A percentile compares a stretch with the other conserved stretches of the same genome.
Conservation (phyloP, 2,329 filamentous ascomycete species). For the Alternaria panax region DNA sequence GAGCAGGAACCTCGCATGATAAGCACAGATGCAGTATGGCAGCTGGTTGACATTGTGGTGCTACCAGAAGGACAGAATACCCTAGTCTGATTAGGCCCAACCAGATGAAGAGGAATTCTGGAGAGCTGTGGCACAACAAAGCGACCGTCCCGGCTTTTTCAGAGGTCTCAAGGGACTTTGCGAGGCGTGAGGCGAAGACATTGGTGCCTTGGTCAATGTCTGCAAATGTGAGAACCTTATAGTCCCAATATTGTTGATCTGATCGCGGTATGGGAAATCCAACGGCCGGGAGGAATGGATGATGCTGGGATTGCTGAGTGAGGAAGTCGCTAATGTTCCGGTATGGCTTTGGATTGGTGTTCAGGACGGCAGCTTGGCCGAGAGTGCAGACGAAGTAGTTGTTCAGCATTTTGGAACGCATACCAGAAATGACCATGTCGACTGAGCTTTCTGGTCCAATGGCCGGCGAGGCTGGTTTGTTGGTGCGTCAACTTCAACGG, state of each 20-base stretch:
- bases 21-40: slow-evolving; percentile 64
- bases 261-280: slow-evolving; percentile 55
- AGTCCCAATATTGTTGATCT: slow-evolving; percentile 31
- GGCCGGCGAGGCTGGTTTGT: background rate
- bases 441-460: background rate
- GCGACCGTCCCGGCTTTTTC: slow-evolving; percentile 53
- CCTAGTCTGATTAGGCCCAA: slow-evolving; percentile 66
- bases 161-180: slow-evolving; percentile 18
- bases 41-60: slow-evolving; percentile 56
- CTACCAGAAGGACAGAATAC: slow-evolving; percentile 63
- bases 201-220: slow-evolving; percentile 47
- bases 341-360: slow-evolving; percentile 47
- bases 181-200: slow-evolving; percentile 46
- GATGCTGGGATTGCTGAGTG: slow-evolving; percentile 54
- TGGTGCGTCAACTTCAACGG: background rate
- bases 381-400: slow-evolving; percentile 70
- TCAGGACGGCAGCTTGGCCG: slow-evolving; percentile 59
- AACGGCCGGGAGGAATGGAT: slow-evolving; percentile 56
- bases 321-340: slow-evolving; percentile 60
- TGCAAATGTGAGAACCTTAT: slow-evolving; percentile 47
- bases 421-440: background rate
- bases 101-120: slow-evolving; percentile 67
- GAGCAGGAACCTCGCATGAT: slow-evolving; percentile 50
- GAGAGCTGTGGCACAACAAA: slow-evolving; percentile 64
- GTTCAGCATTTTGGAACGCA: slow-evolving; percentile 28